These are phyloP conservation scores for Pyrrhoderma lamaoense DNA, from an alignment of 1,284 basidiomycete species.

Conservation along the genomic window DNA sequence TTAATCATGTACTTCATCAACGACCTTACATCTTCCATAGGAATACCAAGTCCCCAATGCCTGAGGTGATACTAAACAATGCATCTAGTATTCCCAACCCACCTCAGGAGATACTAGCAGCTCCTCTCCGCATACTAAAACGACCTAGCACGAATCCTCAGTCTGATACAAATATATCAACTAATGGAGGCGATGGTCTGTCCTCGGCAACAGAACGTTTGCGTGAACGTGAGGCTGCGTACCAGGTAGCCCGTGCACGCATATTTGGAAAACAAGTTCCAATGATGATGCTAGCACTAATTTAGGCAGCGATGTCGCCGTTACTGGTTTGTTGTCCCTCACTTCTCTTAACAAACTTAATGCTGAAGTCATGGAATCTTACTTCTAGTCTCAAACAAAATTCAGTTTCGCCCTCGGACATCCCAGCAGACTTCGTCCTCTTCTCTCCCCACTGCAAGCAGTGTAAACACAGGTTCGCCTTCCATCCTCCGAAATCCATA, in stretches of 20 bases:
- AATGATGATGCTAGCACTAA: too few species aligned
- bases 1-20: too few species aligned
- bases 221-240: constrained; percentile 21
- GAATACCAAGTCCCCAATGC: constrained; percentile 22
- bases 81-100: constrained; percentile 12
- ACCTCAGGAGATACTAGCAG: constrained; percentile 19
- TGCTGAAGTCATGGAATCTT: neutral
- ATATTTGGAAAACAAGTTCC: constrained; percentile 19
- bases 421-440: too few species aligned
- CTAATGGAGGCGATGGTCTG: neutral
- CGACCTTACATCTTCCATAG: constrained; percentile 10
- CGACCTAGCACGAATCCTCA: constrained; percentile 13
- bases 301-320: too few species aligned
- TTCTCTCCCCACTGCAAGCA: too few species aligned
- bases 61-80: constrained; percentile 17
- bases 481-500: constrained; percentile 19
- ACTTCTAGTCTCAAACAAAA: neutral
- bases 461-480: neutral
- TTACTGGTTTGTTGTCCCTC: too few species aligned
- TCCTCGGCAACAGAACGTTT: constrained; percentile 14
- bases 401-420: too few species aligned
- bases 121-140: constrained; percentile 22
- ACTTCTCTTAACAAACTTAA: too few species aligned
- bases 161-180: constrained; percentile 5
- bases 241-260: constrained; percentile 22